phyloP scores from a whole-genome alignment of 441 rosid genomes.

The Bruguiera hainesii region DNA sequence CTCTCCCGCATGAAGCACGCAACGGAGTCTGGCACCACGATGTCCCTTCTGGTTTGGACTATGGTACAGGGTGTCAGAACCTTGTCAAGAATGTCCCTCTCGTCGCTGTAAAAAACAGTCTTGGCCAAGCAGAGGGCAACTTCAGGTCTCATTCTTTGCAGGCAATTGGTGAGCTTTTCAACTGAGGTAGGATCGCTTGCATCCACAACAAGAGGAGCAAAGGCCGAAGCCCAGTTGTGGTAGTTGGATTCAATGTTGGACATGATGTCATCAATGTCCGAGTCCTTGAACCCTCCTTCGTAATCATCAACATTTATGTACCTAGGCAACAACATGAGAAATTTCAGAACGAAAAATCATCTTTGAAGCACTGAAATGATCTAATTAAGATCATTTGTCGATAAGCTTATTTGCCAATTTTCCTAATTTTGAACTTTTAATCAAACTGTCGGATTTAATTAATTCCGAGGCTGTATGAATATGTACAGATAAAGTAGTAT shows the following conservation, averaged over 20 bases:
- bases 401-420: no score
- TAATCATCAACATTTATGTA: conserved; percentile 47
- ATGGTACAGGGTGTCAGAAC: conserved; percentile 56
- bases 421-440: no score
- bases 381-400: no score
- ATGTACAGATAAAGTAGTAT: background rate
- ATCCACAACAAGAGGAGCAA: conserved; percentile 40
- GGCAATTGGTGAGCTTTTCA: conserved; percentile 26
- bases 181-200: conserved; percentile 29
- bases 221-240: conserved; percentile 42
- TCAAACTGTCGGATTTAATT: no score
- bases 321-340: conserved; percentile 24
- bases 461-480: background rate
- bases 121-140: conserved; percentile 52
- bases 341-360: background rate
- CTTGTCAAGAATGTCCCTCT: conserved; percentile 45
- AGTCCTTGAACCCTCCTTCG: conserved; percentile 49
- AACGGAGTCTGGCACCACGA: conserved; percentile 48
- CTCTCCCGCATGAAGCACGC: conserved; percentile 54
- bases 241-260: conserved; percentile 44
- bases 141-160: conserved; percentile 49
- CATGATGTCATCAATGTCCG: conserved; percentile 38
- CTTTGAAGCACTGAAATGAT: background rate
- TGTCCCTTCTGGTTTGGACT: conserved; percentile 46
- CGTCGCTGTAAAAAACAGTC: conserved; percentile 53